Percentiles rank a stretch among this genome's conserved stretches.
phyloP scores from a whole-genome alignment of 495 filamentous ascomycete genomes.

The Barbatosphaeria neglecta region DNA sequence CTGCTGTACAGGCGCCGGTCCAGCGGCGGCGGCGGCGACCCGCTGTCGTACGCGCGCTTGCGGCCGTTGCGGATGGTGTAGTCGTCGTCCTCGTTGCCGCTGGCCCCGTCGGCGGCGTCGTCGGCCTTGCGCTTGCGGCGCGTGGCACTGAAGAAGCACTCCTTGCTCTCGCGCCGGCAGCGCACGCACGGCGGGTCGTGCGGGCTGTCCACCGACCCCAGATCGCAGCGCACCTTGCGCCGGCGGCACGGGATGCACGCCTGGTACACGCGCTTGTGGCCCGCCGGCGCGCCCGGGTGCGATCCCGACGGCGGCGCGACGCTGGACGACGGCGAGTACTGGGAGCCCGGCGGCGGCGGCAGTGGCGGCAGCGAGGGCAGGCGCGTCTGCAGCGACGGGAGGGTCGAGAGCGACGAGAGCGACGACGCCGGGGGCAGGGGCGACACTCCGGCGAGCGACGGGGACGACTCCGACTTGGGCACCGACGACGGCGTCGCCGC shows the following conservation, averaged over 20 bases:
- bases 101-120: conserved; percentile 33
- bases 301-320: conserved; percentile 1
- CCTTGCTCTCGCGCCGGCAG: conserved; percentile 84
- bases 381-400: too few species aligned
- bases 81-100: conserved; percentile 41
- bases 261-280: conserved; percentile 66
- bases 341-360: too few species aligned
- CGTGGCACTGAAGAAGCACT: conserved; percentile 96
- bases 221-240: conserved; percentile 86
- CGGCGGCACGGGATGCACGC: conserved; percentile 85
- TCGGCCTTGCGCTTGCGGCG: conserved; percentile 80
- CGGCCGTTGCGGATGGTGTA: conserved; percentile 45
- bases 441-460: neutral
- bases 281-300: neutral
- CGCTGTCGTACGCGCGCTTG: conserved; percentile 33
- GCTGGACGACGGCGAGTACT: too few species aligned
- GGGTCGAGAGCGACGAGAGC: conserved; percentile 1
- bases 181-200: conserved; percentile 88
- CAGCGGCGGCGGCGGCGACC: conserved; percentile 21
- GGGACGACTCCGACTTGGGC: neutral
- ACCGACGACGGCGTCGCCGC: neutral
- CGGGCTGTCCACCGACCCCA: conserved; percentile 89
- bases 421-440: conserved; percentile 2
- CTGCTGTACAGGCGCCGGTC: conserved; percentile 33
- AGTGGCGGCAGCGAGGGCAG: too few species aligned